Evolutionary conservation across 768 basidiomycete genomes (phyloP).

Genomic region (Coprinellus micaceus): DNA sequence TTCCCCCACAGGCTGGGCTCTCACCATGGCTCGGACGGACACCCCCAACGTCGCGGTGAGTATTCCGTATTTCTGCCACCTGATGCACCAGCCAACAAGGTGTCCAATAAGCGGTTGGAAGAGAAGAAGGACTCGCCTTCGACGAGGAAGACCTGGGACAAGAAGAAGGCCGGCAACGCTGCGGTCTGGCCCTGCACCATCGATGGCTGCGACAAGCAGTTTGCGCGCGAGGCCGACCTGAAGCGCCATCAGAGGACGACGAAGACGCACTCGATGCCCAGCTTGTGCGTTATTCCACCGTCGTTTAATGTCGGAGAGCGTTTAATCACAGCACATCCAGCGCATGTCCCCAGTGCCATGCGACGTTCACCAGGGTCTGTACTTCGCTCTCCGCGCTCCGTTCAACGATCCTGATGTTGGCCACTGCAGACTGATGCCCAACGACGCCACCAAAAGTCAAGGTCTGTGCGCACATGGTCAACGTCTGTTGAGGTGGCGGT

Average conservation of each 20-base stretch:
- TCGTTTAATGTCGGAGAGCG: conserved; percentile 7
- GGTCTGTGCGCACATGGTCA: conserved; percentile 37
- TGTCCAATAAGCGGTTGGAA: conserved; percentile 7
- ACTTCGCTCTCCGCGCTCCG: not conserved
- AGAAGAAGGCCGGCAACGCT: conserved; percentile 48
- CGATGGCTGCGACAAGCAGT: conserved; percentile 77
- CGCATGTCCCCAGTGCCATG: conserved; percentile 76
- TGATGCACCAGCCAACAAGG: not conserved
- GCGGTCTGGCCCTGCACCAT: conserved; percentile 78
- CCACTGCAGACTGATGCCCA: conserved; percentile 67
- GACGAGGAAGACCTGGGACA: conserved; percentile 23
- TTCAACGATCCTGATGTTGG: conserved; percentile 15
- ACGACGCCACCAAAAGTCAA: conserved; percentile 76
- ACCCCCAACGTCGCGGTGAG: conserved; percentile 3
- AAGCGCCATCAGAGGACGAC: conserved; percentile 81
- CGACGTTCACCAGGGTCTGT: conserved; percentile 74
- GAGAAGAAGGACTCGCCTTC: conserved; percentile 9
- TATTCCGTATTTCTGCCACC: not conserved
- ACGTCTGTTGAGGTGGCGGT: conserved; percentile 6
- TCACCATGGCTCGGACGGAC: not conserved
- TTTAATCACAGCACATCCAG: conserved; percentile 30
- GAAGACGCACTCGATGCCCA: conserved; percentile 69
- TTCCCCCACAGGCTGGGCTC: not conserved
- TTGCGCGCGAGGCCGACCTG: conserved; percentile 77
- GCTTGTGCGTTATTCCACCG: conserved; percentile 49